Base-by-base conservation (phyloP, 202 grass and related monocot genomes). In the Dendrocalamus latiflorus region DNA sequence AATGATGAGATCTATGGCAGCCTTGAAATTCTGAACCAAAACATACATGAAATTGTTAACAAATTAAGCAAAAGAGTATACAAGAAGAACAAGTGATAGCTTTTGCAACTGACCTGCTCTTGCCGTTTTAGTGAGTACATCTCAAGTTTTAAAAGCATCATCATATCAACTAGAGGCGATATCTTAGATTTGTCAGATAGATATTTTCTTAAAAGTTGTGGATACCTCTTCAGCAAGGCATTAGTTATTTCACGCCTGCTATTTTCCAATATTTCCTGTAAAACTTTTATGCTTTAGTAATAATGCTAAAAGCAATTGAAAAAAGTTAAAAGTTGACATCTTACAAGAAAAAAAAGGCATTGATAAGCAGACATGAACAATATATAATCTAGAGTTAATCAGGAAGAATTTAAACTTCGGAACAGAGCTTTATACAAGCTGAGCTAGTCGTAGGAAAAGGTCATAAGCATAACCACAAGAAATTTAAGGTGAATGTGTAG, bases 191-290 rank as follows among this genome's bases (percentile, higher is more conserved):
- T n/a, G n/a, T n/a, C n/a, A n/a, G n/a, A n/a, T n/a, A n/a, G n/a
- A n/a, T n/a, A n/a, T n/a, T n/a, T n/a, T n/a, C n/a, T n/a, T n/a
- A n/a, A n/a, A n/a, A n/a, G n/a, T n/a, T n/a, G n/a, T n/a, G n/a
- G n/a, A n/a, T n/a, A n/a, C n/a, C n/a, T n/a, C n/a, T n/a, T n/a
- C n/a, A n/a, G n/a, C n/a, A n/a, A n/a, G n/a, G n/a, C n/a, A n/a
- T n/a, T n/a, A n/a, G n/a, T n/a, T n/a, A n/a, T n/a, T n/a, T n/a
- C n/a, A n/a, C n/a, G n/a, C n/a, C n/a, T 95, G 83, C 74, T 98
- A 76, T 87, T 95, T 79, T 93, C 96, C 68, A 98, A 78, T 81
- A 87, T 67, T 85, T 98, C 96, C 96, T 98, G 81, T 78, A 91
- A 84, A 76, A 75, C 6, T 36, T 45, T 76, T 71, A 79, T 62